Evolutionary conservation across 176 grass and related monocot genomes (phyloP), one percentile per base, ranked within the genome.

Genomic region (Tillandsia fasciculata): DNA sequence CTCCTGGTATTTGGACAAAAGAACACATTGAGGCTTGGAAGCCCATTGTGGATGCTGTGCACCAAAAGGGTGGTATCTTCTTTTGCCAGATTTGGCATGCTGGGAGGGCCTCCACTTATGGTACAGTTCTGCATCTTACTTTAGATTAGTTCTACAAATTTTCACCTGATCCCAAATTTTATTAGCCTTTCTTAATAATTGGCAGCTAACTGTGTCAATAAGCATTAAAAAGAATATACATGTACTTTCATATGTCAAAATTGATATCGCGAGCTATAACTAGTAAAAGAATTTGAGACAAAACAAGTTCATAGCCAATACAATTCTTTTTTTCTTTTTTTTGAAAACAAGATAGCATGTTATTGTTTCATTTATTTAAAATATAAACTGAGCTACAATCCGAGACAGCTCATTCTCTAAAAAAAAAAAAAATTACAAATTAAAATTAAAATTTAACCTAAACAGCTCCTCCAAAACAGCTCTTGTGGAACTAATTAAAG

Each of bases 1-100:
- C 85, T 79, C 82, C 82, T 17, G 85, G 89, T 0, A 85, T 91
- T 66, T 91, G 85, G 89, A 85, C 78, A 48, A 88, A 74, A 69
- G 76, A 80, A 20, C 88, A 88, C 15, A 78, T 91, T 65, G 88
- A 88, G 85, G 76, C 82, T 70, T 91, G 89, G 89, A 87, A 83
- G 53, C 85, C 89, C 20, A 88, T 88, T 4, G 79, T 88, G 8
- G 67, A 84, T 49, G 81, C 72, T 0, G 81, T 91, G 76, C 88
- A 85, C 64, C 29, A 49, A 1, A 80, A 88, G 69, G 84, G 85
- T 53, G 85, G 82, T 12, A 64, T 80, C 61, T 88, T 91, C 75
- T 91, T 91, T 54, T 85, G 78, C 72, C 85, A 88, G 59, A 79
- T 92, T 53, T 88, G 82, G 79, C 89, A 88, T 2, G 82, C 72